Base-by-base conservation (phyloP, 345 rosid genomes). In the Mangifera indica region DNA sequence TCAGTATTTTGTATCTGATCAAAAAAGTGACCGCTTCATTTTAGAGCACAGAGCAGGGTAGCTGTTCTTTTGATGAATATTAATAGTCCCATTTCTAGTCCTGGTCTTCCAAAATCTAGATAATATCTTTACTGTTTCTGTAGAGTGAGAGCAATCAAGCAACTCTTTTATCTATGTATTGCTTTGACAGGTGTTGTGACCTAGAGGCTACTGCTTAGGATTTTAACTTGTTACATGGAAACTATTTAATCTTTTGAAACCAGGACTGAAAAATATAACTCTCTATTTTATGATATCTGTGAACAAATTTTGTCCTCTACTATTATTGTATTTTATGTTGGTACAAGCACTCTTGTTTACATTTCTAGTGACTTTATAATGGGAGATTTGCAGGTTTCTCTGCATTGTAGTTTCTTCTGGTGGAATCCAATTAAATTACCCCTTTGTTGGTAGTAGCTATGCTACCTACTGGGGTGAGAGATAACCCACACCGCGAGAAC, bases 401-500 rank as follows among this genome's bases (percentile, higher is more conserved):
- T 61, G 7, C 53, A 20, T 46, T 49, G 65, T 76, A 66, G 46
- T 42, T 69, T 66, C 66, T 34, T 49, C 69, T n/a, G 71, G 67
- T 68, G 60, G 34, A 63, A 46, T 59, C 51, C 34, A 54, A 58
- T 57, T 60, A 34, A 71, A 61, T 66, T 77, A 10, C 66, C 74
- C 72, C 63, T 71, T 61, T 64, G 70, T 78, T 79, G 76, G 85
- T 53, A 73, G 83, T 68, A 87, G 84, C 78, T 82, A 91, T 91
- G 97, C 97, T 77, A 85, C 94, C 91, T 60, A 77, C 87, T 79
- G 91, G 87, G 80, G 78, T 80, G 81, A 91, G 86, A 83, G 93
- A 91, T 81, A 87, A 79, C 84, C 94, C 84, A 85, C 81, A 81
- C 73, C 87, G 88, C 15, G 91, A 88, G 80, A 91, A 80, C 85